phyloP scores from a whole-genome alignment of 2,329 filamentous ascomycete species.

The Phaeosphaeriaceae sp. region DNA sequence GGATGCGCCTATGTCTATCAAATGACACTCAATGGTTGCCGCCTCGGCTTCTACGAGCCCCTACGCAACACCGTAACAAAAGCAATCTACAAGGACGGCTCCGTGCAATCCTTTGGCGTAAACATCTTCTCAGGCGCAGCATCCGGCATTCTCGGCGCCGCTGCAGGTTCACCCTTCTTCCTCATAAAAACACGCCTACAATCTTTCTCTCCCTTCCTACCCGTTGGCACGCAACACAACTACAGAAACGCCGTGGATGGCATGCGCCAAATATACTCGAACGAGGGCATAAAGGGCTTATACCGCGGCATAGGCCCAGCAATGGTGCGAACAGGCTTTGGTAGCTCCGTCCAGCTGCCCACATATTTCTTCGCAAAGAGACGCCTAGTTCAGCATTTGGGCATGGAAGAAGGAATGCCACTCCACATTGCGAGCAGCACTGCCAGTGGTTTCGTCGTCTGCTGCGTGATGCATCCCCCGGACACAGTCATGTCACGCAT shows the following conservation, averaged over 20 bases:
- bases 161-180: conserved; percentile 95
- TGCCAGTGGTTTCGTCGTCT: conserved; percentile 92
- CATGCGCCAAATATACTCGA: conserved; percentile 75
- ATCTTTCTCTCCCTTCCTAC: conserved; percentile 88
- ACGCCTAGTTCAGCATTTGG: conserved; percentile 78
- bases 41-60: conserved; percentile 96
- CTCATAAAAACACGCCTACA: conserved; percentile 96
- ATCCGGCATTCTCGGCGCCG: conserved; percentile 89
- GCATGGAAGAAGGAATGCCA: conserved; percentile 87
- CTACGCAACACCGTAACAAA: conserved; percentile 75
- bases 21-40: conserved; percentile 93
- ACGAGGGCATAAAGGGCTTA: conserved; percentile 79
- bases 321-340: conserved; percentile 95
- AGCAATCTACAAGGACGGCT: conserved; percentile 72
- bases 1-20: conserved; percentile 97
- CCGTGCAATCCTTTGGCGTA: conserved; percentile 82
- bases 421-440: conserved; percentile 89
- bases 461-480: conserved; percentile 97
- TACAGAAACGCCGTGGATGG: conserved; percentile 89
- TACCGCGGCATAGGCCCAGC: conserved; percentile 92
- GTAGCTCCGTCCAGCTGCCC: conserved; percentile 92
- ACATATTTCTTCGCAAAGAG: conserved; percentile 99
- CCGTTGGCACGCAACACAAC: conserved; percentile 94
- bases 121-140: conserved; percentile 93
- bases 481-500: conserved; percentile 98